Percentiles rank a stretch among this genome's conserved stretches.
Evolutionary conservation across 257 asterid genomes (phyloP).

Genomic region (Salvia splendens): DNA sequence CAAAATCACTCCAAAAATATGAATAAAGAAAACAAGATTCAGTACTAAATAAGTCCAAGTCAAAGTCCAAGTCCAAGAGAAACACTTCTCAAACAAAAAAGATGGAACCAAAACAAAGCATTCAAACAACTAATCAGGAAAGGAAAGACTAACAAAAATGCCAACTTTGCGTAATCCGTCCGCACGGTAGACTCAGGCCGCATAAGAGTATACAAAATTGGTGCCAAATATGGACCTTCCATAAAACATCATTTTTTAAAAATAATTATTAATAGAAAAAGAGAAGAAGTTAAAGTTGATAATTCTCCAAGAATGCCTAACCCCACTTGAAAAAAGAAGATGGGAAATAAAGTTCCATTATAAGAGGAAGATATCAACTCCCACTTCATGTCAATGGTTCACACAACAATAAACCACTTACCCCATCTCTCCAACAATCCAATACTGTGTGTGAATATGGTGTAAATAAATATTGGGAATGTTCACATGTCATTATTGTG

Average conservation of each 20-base stretch:
- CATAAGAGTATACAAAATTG: not conserved
- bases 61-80: too few species aligned
- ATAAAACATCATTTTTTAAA: not conserved
- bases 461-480: not conserved
- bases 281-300: not conserved
- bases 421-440: not conserved
- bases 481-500: not conserved
- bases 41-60: too few species aligned
- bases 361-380: slow-evolving; percentile 33
- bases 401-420: slow-evolving; percentile 32
- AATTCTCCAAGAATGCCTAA: slow-evolving; percentile 10
- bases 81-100: too few species aligned
- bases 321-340: slow-evolving; percentile 26
- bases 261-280: not conserved
- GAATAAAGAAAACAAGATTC: too few species aligned
- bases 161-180: too few species aligned
- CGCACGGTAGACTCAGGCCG: too few species aligned
- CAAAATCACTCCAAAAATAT: too few species aligned
- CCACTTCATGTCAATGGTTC: slow-evolving; percentile 39
- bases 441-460: not conserved
- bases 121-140: too few species aligned
- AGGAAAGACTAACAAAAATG: too few species aligned
- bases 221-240: not conserved
- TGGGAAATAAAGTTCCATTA: slow-evolving; percentile 33
- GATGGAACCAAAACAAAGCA: too few species aligned